Evolutionary conservation across 441 rosid species (phyloP).

Genomic region (Pelargonium cotyledonis): DNA sequence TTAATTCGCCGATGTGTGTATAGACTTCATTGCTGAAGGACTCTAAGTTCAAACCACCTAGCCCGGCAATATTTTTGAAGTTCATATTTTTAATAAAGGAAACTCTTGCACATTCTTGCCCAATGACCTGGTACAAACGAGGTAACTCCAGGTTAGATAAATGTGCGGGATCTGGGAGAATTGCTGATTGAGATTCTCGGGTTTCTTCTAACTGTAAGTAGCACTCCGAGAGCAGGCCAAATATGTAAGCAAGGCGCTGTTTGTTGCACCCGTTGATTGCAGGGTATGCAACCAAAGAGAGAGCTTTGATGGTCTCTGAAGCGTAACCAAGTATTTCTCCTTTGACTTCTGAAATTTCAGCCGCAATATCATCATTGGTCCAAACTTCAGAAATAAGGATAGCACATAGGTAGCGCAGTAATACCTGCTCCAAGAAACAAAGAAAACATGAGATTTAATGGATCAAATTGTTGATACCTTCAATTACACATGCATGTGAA

Average conservation of each 20-base stretch:
- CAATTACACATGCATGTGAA: not conserved
- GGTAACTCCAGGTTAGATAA: constrained; percentile 37
- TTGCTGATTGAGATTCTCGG: constrained; percentile 34
- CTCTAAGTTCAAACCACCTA: constrained; percentile 62
- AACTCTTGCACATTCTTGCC: constrained; percentile 75
- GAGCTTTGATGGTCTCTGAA: constrained; percentile 55
- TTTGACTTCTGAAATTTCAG: constrained; percentile 63
- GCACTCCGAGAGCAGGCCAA: constrained; percentile 75
- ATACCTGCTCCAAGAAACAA: constrained; percentile 43
- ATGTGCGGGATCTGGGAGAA: constrained; percentile 25
- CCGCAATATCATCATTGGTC: constrained; percentile 67
- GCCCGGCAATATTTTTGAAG: constrained; percentile 73
- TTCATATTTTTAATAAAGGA: constrained; percentile 71
- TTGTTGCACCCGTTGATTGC: constrained; percentile 81
- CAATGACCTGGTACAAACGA: constrained; percentile 47
- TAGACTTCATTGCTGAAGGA: constrained; percentile 61
- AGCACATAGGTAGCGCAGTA: constrained; percentile 53
- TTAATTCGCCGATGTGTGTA: constrained; percentile 48
- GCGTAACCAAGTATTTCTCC: constrained; percentile 57
- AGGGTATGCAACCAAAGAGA: constrained; percentile 63
- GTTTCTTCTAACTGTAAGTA: constrained; percentile 50
- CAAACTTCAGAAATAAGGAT: constrained; percentile 74
- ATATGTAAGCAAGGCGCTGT: constrained; percentile 69
- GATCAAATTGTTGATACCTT: not conserved
- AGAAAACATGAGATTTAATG: constrained; percentile 8